Evolutionary conservation across 495 filamentous ascomycete genomes (phyloP), one percentile per base, ranked within the genome.

Genomic region (Lasiosphaeria ovina): DNA sequence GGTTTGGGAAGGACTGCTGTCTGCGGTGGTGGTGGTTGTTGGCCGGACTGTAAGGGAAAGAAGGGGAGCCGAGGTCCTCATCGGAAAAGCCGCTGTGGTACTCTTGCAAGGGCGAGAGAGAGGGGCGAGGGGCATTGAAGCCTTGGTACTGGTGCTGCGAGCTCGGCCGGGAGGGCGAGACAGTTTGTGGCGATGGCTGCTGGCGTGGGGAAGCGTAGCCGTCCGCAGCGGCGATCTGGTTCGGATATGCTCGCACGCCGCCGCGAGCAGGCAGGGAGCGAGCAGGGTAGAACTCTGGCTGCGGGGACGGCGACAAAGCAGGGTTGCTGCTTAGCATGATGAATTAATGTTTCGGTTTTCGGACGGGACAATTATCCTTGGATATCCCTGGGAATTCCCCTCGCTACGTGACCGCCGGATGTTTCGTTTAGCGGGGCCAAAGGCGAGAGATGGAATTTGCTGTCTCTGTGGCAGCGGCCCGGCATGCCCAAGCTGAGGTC

Each of bases 271-370:
- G 54, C 31, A 61, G n/a, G 40, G 35, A 65, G 12, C 56, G 31
- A 40, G 63, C 34, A 31, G 65, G 50, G 33, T 40, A 54, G 34
- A 50, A 40, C 54, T 67, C 58, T 44, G 59, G 17, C 51, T 57
- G 67, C 40, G 62, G 60, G 50, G 69, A 67, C 59, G 63, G 16
- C 42, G 60, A 44, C 9, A 34, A 34, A 59, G 60, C 60, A 61
- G 70, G 63, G 61, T 65, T 69, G 64, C 62, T 61, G 65, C 72
- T 77, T 77, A 77, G 76, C 76, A 78, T 79, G 69, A 71, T 72
- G 62, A 59, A 57, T 62, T 76, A 74, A 70, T 73, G 75, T 74
- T 74, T 76, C 71, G 72, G 24, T 74, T 74, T 74, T 75, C 71
- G 68, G 35, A 60, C 55, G 55, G 67, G 58, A 66, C 59, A 58